phyloP scores from a whole-genome alignment of 345 rosid species.

The Theobroma cacao region DNA sequence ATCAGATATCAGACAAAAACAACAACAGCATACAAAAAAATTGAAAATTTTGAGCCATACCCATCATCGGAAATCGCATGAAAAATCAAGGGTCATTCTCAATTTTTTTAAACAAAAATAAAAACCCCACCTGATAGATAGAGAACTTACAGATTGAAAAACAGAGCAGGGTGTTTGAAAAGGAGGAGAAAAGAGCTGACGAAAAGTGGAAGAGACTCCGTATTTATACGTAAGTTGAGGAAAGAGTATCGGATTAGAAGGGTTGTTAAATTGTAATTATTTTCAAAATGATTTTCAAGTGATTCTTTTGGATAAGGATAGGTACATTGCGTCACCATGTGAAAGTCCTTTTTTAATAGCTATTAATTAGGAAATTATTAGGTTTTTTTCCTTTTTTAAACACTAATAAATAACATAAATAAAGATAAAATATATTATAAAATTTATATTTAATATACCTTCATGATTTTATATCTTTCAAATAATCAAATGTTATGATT shows the following conservation, averaged over 20 bases:
- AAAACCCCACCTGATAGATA: too few relatives aligned
- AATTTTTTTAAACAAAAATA: background rate
- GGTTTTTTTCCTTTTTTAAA: too few relatives aligned
- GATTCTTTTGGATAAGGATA: background rate
- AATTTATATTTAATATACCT: too few relatives aligned
- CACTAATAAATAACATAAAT: too few relatives aligned
- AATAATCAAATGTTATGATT: too few relatives aligned
- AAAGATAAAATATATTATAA: too few relatives aligned
- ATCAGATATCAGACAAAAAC: background rate
- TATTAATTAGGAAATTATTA: too few relatives aligned
- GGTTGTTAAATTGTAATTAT: too few relatives aligned
- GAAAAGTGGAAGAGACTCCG: background rate
- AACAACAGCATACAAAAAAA: background rate
- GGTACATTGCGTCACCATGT: background rate
- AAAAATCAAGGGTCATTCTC: background rate
- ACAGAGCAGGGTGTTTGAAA: background rate
- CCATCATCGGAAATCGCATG: background rate
- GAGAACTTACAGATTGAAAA: background rate
- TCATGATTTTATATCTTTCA: too few relatives aligned
- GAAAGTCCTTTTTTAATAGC: background rate
- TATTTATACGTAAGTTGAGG: background rate
- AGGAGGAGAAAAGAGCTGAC: background rate
- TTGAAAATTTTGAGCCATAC: background rate
- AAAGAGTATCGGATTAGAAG: too few relatives aligned
- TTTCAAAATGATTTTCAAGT: background rate